Conservation (phyloP, 805 yeast species). For the Wickerhamomyces pijperi region DNA sequence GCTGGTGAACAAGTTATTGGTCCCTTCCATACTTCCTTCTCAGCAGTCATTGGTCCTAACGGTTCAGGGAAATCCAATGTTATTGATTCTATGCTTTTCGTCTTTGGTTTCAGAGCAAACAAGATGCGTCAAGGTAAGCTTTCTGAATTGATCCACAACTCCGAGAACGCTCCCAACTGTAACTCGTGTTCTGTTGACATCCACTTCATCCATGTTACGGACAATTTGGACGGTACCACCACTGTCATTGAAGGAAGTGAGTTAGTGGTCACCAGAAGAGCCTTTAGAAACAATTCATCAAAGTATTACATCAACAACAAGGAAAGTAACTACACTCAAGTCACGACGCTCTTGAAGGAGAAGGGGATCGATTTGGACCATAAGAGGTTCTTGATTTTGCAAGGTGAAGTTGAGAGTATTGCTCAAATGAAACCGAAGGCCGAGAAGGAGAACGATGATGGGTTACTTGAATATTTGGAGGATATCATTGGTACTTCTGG, state of each 20-base stretch:
- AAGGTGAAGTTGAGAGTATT: conserved; percentile 96
- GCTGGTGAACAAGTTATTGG: conserved; percentile 92
- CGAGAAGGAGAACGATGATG: conserved; percentile 85
- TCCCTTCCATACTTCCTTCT: conserved; percentile 86
- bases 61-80: conserved; percentile 98
- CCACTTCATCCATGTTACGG: conserved; percentile 69
- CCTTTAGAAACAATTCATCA: conserved; percentile 65
- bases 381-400: conserved; percentile 85
- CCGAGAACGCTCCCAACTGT: conserved; percentile 57
- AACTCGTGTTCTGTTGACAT: conserved; percentile 84
- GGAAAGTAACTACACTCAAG: conserved; percentile 66
- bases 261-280: conserved; percentile 70
- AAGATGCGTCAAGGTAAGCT: conserved; percentile 94
- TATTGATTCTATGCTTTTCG: conserved; percentile 91
- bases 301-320: conserved; percentile 65
- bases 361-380: conserved; percentile 93
- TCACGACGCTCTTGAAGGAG: conserved; percentile 58
- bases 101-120: conserved; percentile 91
- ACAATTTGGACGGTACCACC: conserved; percentile 36
- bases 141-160: conserved; percentile 88
- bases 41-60: conserved; percentile 97
- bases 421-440: conserved; percentile 99
- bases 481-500: conserved; percentile 92
- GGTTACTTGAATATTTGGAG: conserved; percentile 84
- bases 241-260: conserved; percentile 36